Evolutionary conservation across 768 basidiomycete genomes (phyloP).

Genomic region (Russula griseocarnosa): DNA sequence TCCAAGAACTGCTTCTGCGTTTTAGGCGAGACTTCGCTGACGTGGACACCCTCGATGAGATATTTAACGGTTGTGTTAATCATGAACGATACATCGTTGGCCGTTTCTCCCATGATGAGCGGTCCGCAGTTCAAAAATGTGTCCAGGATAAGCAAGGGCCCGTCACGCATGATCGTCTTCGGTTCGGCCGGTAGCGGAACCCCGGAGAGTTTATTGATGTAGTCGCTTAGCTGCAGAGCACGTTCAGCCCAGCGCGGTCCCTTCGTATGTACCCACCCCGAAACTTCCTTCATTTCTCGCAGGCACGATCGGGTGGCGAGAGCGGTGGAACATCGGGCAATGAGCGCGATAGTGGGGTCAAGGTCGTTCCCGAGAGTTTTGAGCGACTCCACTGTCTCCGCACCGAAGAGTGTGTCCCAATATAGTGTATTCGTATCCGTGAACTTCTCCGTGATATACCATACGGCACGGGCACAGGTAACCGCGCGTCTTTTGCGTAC

Average conservation of each 20-base stretch:
- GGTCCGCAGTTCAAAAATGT: neutral
- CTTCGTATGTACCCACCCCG: neutral
- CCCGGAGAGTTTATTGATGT: neutral
- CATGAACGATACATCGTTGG: neutral
- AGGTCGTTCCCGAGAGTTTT: conserved; percentile 1
- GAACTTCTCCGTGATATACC: conserved; percentile 26
- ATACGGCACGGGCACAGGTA: conserved; percentile 10
- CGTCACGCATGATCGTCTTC: conserved; percentile 3
- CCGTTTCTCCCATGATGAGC: neutral
- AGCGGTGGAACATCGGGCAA: conserved; percentile 13
- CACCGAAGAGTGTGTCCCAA: conserved; percentile 24
- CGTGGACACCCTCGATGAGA: conserved; percentile 7
- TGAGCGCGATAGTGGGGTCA: conserved; percentile 1
- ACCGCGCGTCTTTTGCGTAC: conserved; percentile 12
- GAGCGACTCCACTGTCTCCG: conserved; percentile 18
- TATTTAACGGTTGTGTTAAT: conserved; percentile 12
- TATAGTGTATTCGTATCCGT: neutral
- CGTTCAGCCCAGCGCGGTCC: conserved; percentile 12
- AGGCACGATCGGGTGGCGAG: conserved; percentile 16
- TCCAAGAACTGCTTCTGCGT: conserved; percentile 5
- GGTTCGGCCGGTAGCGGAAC: neutral
- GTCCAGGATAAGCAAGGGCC: neutral
- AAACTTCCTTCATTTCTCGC: conserved; percentile 11
- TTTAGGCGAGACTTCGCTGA: neutral
- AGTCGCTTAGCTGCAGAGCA: neutral